These are phyloP conservation scores for Globisporangium sylvaticum DNA, from an alignment of 352 stramenopile genomes.

Conservation along the genomic window DNA sequence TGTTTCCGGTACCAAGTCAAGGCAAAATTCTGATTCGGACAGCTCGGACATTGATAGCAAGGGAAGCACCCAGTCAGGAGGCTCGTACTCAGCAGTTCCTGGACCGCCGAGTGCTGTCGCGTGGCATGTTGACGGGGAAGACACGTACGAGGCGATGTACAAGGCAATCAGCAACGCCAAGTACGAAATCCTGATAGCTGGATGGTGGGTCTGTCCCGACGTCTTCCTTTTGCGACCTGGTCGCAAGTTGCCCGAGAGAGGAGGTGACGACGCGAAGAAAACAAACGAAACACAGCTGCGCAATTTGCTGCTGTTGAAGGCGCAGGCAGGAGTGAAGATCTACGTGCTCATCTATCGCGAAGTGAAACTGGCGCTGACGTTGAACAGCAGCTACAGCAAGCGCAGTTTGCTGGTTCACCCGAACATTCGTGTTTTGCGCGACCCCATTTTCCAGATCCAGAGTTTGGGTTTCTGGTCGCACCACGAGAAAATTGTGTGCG, in stretches of 20 bases:
- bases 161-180: constrained; percentile 84
- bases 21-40: constrained; percentile 12
- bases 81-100: constrained; percentile 39
- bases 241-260: constrained; percentile 46
- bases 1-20: constrained; percentile 10
- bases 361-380: constrained; percentile 83
- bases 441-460: constrained; percentile 90
- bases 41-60: constrained; percentile 31
- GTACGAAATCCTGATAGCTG: constrained; percentile 88
- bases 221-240: constrained; percentile 73
- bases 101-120: constrained; percentile 58
- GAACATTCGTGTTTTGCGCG: constrained; percentile 88
- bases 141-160: constrained; percentile 84
- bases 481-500: constrained; percentile 92
- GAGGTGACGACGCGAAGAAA: constrained; percentile 34
- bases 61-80: constrained; percentile 59
- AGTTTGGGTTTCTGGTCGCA: constrained; percentile 90
- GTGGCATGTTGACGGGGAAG: constrained; percentile 86
- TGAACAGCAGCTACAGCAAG: constrained; percentile 87
- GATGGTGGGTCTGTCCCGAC: constrained; percentile 88
- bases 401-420: constrained; percentile 68
- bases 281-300: constrained; percentile 70
- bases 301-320: constrained; percentile 76
- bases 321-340: constrained; percentile 80
- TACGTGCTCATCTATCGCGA: constrained; percentile 91